Percentiles rank a stretch among this genome's conserved stretches.
phyloP scores from a whole-genome alignment of 768 basidiomycete species.

The Harrya chromipes region DNA sequence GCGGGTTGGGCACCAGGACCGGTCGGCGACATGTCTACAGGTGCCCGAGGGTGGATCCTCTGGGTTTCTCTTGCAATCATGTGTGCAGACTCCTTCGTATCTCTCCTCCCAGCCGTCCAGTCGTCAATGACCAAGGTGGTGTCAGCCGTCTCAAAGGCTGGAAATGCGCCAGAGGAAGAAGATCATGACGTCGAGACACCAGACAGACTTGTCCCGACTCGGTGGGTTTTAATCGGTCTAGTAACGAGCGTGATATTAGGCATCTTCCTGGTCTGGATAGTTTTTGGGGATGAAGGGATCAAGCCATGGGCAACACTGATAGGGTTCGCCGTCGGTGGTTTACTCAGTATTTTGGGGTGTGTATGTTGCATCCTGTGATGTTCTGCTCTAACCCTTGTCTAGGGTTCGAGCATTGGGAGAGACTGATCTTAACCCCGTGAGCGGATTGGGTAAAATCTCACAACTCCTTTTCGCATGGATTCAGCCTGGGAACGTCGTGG shows the following conservation, averaged over 20 bases:
- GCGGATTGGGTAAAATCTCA: constrained; percentile 91
- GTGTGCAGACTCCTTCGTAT: constrained; percentile 88
- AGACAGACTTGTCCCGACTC: constrained; percentile 75
- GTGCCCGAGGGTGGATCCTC: constrained; percentile 95
- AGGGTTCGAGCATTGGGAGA: constrained; percentile 94
- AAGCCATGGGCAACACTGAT: constrained; percentile 92
- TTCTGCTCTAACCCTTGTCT: constrained; percentile 5
- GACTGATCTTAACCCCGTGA: constrained; percentile 91
- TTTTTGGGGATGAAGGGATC: constrained; percentile 91
- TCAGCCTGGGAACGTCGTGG: constrained; percentile 94
- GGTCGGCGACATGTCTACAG: constrained; percentile 80
- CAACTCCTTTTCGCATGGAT: constrained; percentile 94
- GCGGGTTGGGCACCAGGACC: constrained; percentile 92
- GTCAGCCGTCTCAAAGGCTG: constrained; percentile 27
- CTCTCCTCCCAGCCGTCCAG: constrained; percentile 70
- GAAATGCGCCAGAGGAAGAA: constrained; percentile 19
- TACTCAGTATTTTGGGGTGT: constrained; percentile 86
- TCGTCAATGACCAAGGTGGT: constrained; percentile 45
- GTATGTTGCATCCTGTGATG: constrained; percentile 21
- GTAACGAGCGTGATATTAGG: constrained; percentile 60
- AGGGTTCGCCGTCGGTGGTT: constrained; percentile 76
- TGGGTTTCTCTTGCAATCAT: constrained; percentile 95
- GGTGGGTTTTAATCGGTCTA: constrained; percentile 76
- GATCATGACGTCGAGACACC: constrained; percentile 72
- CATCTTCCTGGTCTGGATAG: constrained; percentile 77